Evolutionary conservation across 306 rosid genomes (phyloP), one percentile per base, ranked within the genome.

Genomic region (Inga laurina): DNA sequence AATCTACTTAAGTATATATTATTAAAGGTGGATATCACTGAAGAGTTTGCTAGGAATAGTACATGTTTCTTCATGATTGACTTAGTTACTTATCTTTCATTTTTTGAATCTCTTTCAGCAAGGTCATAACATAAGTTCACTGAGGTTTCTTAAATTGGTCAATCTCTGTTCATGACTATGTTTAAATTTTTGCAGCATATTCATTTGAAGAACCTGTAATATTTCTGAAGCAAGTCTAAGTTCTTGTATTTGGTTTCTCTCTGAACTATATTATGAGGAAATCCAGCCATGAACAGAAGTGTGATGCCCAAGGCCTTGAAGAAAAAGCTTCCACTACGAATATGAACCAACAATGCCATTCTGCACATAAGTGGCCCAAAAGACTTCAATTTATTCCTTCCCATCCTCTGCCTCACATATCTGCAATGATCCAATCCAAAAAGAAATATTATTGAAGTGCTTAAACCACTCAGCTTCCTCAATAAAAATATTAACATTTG

Each of bases 201-300:
- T 35, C 37, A 82, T 51, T 77, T 57, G 51, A 66, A 41, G 82
- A 80, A 94, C 98, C 98, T 94, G 89, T 88, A 92, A 89, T 94
- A 94, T 74, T 94, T 94, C 84, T 91, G 94, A 88, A 93, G 92
- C 91, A 94, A 88, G 81, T 90, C 97, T 49, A 94, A 83, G 88
- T 86, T 94, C 74, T 79, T 86, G 89, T 93, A 84, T 86, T 93
- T 94, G 84, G 97, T 94, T 93, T 94, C 98, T 82, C 86, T 91
- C 73, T 88, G 97, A 83, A 94, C 94, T 67, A 93, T 81, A 43
- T 91, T 91, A 78, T 88, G 89, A 35, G 97, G 97, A 89, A 90
- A 94, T 85, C 98, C 98, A 77, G 97, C 97, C 97, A 94, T 93
- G 82, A 91, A 94, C 77, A 94, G 91, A 74, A 92, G 94, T 72